Evolutionary conservation across 768 basidiomycete genomes (phyloP).

Genomic region (Mycena rosella): DNA sequence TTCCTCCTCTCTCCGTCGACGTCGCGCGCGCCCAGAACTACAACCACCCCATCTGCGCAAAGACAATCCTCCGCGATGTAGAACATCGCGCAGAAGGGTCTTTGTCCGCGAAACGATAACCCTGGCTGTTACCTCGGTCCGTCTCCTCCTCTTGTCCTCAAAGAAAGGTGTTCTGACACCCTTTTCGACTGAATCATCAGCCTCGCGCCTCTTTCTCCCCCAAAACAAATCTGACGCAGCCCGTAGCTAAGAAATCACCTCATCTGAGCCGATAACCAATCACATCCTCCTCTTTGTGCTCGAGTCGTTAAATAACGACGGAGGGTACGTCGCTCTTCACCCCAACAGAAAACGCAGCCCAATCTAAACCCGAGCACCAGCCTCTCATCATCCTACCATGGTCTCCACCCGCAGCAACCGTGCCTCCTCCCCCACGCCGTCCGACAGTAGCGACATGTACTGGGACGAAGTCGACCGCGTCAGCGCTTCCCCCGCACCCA

Average conservation of each 20-base stretch:
- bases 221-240: not conserved
- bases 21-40: not conserved
- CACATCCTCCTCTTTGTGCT: too few relatives aligned
- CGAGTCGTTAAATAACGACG: too few relatives aligned
- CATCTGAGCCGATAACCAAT: too few relatives aligned
- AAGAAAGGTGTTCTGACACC: too few relatives aligned
- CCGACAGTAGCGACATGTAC: not conserved
- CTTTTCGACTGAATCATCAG: not conserved
- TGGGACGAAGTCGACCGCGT: not conserved
- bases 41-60: not conserved
- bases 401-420: not conserved
- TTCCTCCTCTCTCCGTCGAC: not conserved
- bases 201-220: not conserved
- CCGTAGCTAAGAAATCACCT: not conserved
- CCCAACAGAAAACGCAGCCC: not conserved
- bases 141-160: too few relatives aligned
- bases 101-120: not conserved
- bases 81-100: not conserved
- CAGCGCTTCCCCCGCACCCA: not conserved
- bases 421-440: slow-evolving; percentile 2
- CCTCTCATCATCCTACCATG: not conserved
- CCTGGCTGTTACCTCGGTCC: too few relatives aligned
- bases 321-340: not conserved
- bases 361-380: not conserved
- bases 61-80: not conserved